Conservation (phyloP, 805 yeast species). For the Hermanozyma aechmeae region DNA sequence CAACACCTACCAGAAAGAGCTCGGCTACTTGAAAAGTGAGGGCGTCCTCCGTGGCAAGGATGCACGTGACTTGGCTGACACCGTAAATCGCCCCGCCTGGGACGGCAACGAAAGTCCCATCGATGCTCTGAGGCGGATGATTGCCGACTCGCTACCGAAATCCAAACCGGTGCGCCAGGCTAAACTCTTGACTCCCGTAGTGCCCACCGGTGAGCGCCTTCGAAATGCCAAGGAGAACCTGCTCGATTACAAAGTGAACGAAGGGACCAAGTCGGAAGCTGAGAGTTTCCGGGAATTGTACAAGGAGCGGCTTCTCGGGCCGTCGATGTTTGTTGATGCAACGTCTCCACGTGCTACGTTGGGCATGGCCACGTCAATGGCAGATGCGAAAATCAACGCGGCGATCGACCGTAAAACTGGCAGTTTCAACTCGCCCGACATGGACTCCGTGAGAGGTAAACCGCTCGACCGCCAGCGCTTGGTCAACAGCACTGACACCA, state of each 20-base stretch:
- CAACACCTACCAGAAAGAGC: background rate
- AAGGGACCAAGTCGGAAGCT: slow-evolving; percentile 17
- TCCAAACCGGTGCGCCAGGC: too few relatives aligned
- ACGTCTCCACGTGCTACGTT: slow-evolving; percentile 34
- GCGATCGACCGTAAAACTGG: slow-evolving; percentile 55
- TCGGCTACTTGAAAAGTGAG: background rate
- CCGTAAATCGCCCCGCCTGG: background rate
- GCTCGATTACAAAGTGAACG: slow-evolving; percentile 52
- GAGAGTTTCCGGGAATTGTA: slow-evolving; percentile 52
- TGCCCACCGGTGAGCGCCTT: slow-evolving; percentile 31
- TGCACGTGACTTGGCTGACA: background rate
- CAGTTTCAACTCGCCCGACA: slow-evolving; percentile 47
- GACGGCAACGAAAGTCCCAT: background rate
- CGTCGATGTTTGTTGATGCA: slow-evolving; percentile 36
- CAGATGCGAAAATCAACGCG: slow-evolving; percentile 69
- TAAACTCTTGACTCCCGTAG: slow-evolving; percentile 13
- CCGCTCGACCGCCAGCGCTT: slow-evolving; percentile 46
- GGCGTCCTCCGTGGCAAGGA: background rate
- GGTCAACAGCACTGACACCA: slow-evolving; percentile 51
- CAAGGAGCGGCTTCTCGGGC: slow-evolving; percentile 54
- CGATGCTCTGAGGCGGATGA: background rate
- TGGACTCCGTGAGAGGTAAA: slow-evolving; percentile 46
- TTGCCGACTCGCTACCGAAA: background rate
- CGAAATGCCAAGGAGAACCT: slow-evolving; percentile 55
- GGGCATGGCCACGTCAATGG: slow-evolving; percentile 54